These are phyloP conservation scores for Dentipellis sp. DNA, from an alignment of 768 basidiomycete genomes.

Conservation along the genomic window DNA sequence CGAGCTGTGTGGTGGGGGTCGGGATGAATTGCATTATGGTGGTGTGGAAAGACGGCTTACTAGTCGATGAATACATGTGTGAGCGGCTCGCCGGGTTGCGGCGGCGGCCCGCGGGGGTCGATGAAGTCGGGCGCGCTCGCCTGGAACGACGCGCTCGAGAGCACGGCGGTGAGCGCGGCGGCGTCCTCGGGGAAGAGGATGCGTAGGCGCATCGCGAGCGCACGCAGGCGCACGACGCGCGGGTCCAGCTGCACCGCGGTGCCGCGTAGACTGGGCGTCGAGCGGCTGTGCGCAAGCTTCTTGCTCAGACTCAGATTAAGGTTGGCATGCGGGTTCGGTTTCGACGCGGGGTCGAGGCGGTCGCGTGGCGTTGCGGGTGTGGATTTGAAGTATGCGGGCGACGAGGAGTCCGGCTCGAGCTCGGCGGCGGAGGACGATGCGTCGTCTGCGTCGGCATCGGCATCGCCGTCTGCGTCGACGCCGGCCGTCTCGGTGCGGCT, in stretches of 20 bases:
- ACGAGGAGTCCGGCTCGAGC: constrained; percentile 17
- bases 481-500: constrained; percentile 6
- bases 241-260: constrained; percentile 34
- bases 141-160: constrained; percentile 18
- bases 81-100: constrained; percentile 22
- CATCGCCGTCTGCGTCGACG: constrained; percentile 2
- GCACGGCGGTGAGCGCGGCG: constrained; percentile 19
- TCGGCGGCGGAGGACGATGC: constrained; percentile 17
- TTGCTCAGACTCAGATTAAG: constrained; percentile 15
- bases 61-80: constrained; percentile 48
- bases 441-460: constrained; percentile 16
- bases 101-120: constrained; percentile 28
- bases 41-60: constrained; percentile 25
- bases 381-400: constrained; percentile 20
- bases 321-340: neutral
- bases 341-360: neutral
- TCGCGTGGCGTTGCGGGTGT: constrained; percentile 18
- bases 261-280: constrained; percentile 35
- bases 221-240: constrained; percentile 39
- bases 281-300: constrained; percentile 34
- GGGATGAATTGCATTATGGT: constrained; percentile 2
- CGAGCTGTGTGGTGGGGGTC: constrained; percentile 38
- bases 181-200: constrained; percentile 47
- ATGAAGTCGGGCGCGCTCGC: constrained; percentile 21
- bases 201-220: constrained; percentile 47